Evolutionary conservation across 2,329 filamentous ascomycete genomes (phyloP), one percentile per base, ranked within the genome.

Genomic region (Colletotrichum paranaense): DNA sequence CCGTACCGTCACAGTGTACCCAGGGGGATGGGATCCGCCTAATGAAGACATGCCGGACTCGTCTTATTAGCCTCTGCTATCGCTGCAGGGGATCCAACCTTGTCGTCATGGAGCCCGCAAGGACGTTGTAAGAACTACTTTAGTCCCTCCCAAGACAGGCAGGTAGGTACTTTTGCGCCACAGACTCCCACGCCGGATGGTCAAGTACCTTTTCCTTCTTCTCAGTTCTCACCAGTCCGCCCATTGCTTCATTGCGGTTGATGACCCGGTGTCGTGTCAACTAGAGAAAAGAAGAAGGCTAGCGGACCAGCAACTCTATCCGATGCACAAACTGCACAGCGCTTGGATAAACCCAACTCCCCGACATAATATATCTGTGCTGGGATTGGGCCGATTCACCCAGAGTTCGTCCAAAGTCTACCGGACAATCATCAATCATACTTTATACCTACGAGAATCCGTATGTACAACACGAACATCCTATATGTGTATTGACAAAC

Each of bases 51-150:
- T 72, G 74, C 72, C 74, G 74, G 68, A 69, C 72, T 55, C 74
- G 62, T 75, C 74, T 73, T 73, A 72, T 72, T 74, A 75, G 74
- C 62, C 62, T 75, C 68, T 69, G 38, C 42, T 70, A 69, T 75
- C 58, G 73, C 64, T 69, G 68, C 74, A 74, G 65, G 74, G 67
- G 60, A 62, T 49, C 35, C 59, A 73, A 64, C 72, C 68, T 68
- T 72, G 68, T 64, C 57, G 46, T 52, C 42, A n/a, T 30, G 53
- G 22, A 67, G 32, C 64, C 59, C 69, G 35, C 67, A 35, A 62
- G 46, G 68, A 63, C 63, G 68, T 67, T 67, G 68, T 57, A 64
- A 63, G 64, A 62, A 53, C 59, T 56, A 63, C 63, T 57, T 30
- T 73, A 38, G 57, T 46, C 42, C 35, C 26, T 46, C 53, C 68